Conservation (phyloP, 306 rosid genomes). For the Amphicarpaea edgeworthii region DNA sequence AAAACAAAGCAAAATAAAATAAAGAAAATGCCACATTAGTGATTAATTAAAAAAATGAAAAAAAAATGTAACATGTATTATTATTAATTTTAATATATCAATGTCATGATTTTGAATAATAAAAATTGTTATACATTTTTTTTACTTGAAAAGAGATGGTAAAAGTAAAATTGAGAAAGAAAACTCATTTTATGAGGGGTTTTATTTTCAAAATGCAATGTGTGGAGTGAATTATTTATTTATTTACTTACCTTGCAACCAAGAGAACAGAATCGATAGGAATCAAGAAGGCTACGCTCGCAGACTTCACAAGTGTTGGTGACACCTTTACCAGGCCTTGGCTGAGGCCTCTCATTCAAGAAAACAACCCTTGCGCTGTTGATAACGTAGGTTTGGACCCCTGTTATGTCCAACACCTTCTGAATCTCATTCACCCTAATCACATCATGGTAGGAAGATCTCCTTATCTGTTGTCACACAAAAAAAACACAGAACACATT, state of each 20-base stretch:
- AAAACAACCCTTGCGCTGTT: slow-evolving; percentile 51
- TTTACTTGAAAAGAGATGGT: too few relatives aligned
- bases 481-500: slow-evolving; percentile 16
- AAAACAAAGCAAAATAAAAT: slow-evolving; percentile 22
- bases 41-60: background rate
- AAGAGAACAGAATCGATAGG: slow-evolving; percentile 90
- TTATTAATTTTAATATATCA: background rate
- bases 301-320: slow-evolving; percentile 97
- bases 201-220: slow-evolving; percentile 25
- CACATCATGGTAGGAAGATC: slow-evolving; percentile 97
- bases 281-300: slow-evolving; percentile 91
- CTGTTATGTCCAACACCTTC: slow-evolving; percentile 84
- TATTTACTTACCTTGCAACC: slow-evolving; percentile 93
- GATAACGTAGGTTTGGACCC: slow-evolving; percentile 66
- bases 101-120: background rate
- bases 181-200: background rate
- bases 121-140: too few relatives aligned
- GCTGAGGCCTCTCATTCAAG: slow-evolving; percentile 51
- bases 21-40: background rate
- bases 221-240: background rate
- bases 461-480: slow-evolving; percentile 72
- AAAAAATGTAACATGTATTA: background rate
- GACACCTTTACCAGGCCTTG: slow-evolving; percentile 68
- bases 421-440: slow-evolving; percentile 92
- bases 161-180: background rate